phyloP scores from a whole-genome alignment of 805 yeast genomes.

The Sugiyamaella boreocaroliniensis region DNA sequence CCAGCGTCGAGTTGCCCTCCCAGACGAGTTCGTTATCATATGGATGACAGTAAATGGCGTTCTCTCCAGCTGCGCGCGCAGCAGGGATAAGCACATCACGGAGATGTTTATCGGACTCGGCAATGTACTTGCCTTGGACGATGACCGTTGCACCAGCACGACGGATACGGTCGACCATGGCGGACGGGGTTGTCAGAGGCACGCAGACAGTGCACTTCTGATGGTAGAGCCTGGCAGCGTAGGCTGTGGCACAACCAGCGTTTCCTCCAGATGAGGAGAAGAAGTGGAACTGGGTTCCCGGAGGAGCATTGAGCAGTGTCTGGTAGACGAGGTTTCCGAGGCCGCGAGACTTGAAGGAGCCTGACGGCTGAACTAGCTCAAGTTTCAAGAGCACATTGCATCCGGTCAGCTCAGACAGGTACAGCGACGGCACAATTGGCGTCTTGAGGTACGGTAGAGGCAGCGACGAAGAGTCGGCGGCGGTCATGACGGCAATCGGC shows the following conservation, averaged over 20 bases:
- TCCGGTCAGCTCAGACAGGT: conserved; percentile 63
- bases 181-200: conserved; percentile 42
- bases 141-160: conserved; percentile 48
- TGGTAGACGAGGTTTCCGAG: conserved; percentile 76
- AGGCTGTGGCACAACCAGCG: conserved; percentile 97
- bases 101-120: conserved; percentile 70
- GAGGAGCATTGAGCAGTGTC: conserved; percentile 49
- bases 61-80: conserved; percentile 36
- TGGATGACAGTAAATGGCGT: conserved; percentile 84
- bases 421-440: conserved; percentile 67
- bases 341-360: conserved; percentile 89
- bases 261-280: conserved; percentile 96
- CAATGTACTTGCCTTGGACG: conserved; percentile 70
- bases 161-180: conserved; percentile 42
- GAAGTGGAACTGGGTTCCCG: conserved; percentile 33
- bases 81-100: conserved; percentile 58
- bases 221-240: conserved; percentile 66
- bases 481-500: background rate
- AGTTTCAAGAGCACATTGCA: conserved; percentile 71
- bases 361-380: conserved; percentile 84
- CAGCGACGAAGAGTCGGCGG: background rate
- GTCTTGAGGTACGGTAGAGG: conserved; percentile 44
- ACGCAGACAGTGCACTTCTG: conserved; percentile 51
- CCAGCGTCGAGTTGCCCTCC: conserved; percentile 93
- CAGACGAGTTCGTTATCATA: conserved; percentile 89